Evolutionary conservation across 441 rosid species (phyloP), one percentile per base, ranked within the genome.

Genomic region (Adansonia madagascariensis): DNA sequence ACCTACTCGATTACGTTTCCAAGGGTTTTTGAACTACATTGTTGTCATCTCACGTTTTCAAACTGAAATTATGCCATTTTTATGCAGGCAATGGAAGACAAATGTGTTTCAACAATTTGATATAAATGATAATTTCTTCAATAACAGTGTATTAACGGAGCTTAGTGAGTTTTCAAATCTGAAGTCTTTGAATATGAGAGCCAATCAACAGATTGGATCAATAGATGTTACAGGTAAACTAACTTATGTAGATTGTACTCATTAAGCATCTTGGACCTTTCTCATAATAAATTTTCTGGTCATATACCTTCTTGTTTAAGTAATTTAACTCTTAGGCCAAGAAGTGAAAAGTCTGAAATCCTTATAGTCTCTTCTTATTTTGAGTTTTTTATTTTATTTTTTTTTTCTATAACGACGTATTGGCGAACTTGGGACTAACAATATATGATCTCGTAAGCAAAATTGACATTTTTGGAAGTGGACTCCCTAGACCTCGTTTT

Each of bases 251-350:
- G 9, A 11, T 8, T 73, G 55, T 0, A 75, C 7, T 12, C 8
- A 0, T 7, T 75, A 65, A 14, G 27, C 2, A 0, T 66, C 6
- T 0, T 76, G 6, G 73, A 76, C 67, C 44, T 71, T 3, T 52
- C 76, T 3, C 64, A 6, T 1, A 78, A 78, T 11, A 43, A 78
- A 18, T 50, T 78, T 63, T 52, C 17, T 62, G 80, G 80, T 22
- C 35, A 3, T 14, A 50, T 62, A 35, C 76, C 72, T 20, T 15
- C 62, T 1, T 78, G 80, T 41, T n/a, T 47, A 15, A 44, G 71
- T 44, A 44, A 66, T 44, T 46, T 71, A 39, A 14, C 56, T 11
- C 72, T 10, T 46, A 6, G 9, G 52, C 71, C n/a, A 67, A 0
- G n/a, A 15, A 1, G 0, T 4, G 18, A 46, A 5, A 66, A 11